Base-by-base conservation (phyloP, 352 stramenopile species). In the Pythium oligandrum region DNA sequence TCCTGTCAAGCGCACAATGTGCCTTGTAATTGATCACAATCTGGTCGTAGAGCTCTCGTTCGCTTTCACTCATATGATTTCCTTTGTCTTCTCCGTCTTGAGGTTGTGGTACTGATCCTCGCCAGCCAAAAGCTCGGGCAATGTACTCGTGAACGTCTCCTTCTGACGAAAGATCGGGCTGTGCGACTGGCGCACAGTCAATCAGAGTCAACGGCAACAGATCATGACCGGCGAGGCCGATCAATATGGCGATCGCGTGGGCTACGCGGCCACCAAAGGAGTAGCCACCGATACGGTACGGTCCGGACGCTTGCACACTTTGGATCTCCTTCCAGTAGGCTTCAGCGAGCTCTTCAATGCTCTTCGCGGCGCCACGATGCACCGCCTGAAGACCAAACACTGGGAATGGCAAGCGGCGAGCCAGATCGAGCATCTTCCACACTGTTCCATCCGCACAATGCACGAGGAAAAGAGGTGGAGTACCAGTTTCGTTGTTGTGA, bases 191-290 rank as follows among this genome's bases (percentile, higher is more conserved):
- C 4, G 75, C 51, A 0, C 74, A 69, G 48, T 85, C 71, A 3
- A 85, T 34, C 32, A 85, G 56, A 33, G 59, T 64, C 9, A 85
- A 63, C 11, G 74, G 67, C 10, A 54, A 43, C 9, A 85, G 33
- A 3, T 32, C 9, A 10, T 69, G 59, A 0, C 74, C 71, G 6
- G 75, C 62, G 17, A 26, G 17, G 17, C 17, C 17, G 17, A 26
- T 26, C 17, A 26, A 26, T 26, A 0, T 26, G 6, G 66, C 71
- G 10, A 83, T 60, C 33, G 69, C 69, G 33, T 78, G 54, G 4
- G 75, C 75, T 8, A 88, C 64, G 7, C 77, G 75, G 44, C 75
- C 81, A 4, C 78, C 78, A 61, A 86, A 88, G 1, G 78, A 88
- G 46, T 77, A 88, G 6, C 75, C 78, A 4, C 72, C 75, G 6